Evolutionary conservation across 805 yeast genomes (phyloP), one percentile per base, ranked within the genome.

Genomic region (Brettanomyces sp.): DNA sequence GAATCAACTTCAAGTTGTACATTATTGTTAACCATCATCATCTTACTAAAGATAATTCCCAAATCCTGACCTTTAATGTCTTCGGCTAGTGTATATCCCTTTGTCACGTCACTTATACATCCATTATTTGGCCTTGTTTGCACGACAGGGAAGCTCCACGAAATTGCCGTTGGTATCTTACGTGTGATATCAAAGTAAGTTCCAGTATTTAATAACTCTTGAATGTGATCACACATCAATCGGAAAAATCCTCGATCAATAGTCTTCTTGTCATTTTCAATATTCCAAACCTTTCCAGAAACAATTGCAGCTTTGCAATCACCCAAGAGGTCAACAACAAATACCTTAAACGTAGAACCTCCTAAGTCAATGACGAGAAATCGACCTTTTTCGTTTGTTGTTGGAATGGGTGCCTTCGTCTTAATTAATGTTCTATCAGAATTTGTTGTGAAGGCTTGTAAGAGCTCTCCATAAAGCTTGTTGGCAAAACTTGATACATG

Each of bases 131-230:
- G 66, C 22, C 65, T 53, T 0, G 66, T 58, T 45, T 71, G 68
- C 24, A 64, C 63, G 33, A 76, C 59, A 0, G 84, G 81, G 58
- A 79, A 79, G 5, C 79, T 73, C 80, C 82, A 76, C 4, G 80
- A 70, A 36, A 78, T 56, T 4, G 80, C 82, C 9, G 72, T 59
- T 30, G 59, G 59, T 30, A 74, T 60, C 2, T 34, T 12, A 43
- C 44, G 39, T 46, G 32, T 38, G 13, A 30, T n/a, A 52, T 42
- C 39, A 53, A 45, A 41, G 9, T 23, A 18, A 1, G 28, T 24
- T 24, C 51, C 35, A 36, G 39, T 44, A 4, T 30, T 30, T 32
- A 70, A 47, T 9, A 67, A 62, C 35, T 59, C 61, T 5, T 37
- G 18, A 33, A 69, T 66, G n/a, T 65, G 57, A 13, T 51, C 49